A percentile compares a stretch with the other conserved stretches of the same genome.
These are phyloP conservation scores for Loxodes magnus DNA, from an alignment of 73 alveolate genomes.

Conservation along the genomic window DNA sequence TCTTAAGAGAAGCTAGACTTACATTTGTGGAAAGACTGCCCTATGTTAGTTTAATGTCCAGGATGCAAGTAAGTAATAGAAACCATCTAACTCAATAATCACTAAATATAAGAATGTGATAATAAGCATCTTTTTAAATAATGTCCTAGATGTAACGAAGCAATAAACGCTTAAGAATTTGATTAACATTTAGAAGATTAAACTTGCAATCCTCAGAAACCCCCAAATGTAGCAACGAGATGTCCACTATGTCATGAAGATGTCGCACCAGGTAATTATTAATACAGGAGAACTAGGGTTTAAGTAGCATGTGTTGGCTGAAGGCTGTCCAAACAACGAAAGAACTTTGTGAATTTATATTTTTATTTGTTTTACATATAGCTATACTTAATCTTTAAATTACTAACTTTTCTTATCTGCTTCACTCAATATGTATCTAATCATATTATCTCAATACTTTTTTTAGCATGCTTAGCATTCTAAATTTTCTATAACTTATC, in stretches of 20 bases:
- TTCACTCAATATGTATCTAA: no score
- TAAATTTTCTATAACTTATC: no score
- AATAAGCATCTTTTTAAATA: conserved; percentile 56
- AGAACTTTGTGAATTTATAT: conserved; percentile 54
- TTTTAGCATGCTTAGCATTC: no score
- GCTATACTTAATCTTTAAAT: no score
- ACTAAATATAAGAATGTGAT: conserved; percentile 76
- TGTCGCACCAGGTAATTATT: conserved; percentile 63
- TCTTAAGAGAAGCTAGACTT: conserved; percentile 57
- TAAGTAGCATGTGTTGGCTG: conserved; percentile 71
- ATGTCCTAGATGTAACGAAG: conserved; percentile 88
- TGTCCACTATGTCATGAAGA: conserved; percentile 96
- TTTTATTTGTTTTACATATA: no score
- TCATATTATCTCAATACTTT: no score
- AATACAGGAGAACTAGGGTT: no score
- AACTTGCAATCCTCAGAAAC: conserved; percentile 21
- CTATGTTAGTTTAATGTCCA: conserved; percentile 71
- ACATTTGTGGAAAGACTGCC: conserved; percentile 86
- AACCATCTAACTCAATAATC: conserved; percentile 64
- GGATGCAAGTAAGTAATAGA: conserved; percentile 81
- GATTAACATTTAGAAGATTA: conserved; percentile 66
- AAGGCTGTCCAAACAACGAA: conserved; percentile 80
- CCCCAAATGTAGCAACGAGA: conserved; percentile 65
- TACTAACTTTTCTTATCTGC: no score
- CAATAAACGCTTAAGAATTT: conserved; percentile 59